phyloP scores from a whole-genome alignment of 2,329 filamentous ascomycete genomes.

The Ilyonectria destructans region DNA sequence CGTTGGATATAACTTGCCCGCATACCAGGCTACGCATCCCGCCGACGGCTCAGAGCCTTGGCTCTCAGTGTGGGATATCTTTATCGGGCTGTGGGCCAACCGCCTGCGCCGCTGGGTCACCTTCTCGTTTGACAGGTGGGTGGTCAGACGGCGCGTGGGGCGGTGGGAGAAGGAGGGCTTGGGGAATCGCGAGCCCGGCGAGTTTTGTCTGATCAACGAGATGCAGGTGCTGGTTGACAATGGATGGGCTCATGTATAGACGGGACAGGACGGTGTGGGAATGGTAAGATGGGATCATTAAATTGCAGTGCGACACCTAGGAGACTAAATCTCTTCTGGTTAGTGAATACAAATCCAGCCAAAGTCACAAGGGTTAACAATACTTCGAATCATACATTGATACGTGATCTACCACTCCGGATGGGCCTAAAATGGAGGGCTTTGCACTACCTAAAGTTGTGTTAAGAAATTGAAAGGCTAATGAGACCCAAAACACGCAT shows the following conservation, averaged over 20 bases:
- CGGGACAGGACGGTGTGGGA: neutral
- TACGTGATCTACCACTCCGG: too few relatives aligned
- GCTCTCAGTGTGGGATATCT: slow-evolving; percentile 64
- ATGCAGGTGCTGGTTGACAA: slow-evolving; percentile 73
- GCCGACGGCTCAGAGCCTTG: slow-evolving; percentile 56
- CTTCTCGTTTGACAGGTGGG: slow-evolving; percentile 50
- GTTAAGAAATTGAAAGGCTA: too few relatives aligned
- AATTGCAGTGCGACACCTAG: neutral
- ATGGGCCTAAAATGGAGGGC: too few relatives aligned
- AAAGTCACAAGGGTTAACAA: neutral
- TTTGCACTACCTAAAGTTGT: too few relatives aligned
- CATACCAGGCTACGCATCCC: slow-evolving; percentile 67
- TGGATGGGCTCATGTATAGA: slow-evolving; percentile 72
- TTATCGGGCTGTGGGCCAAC: slow-evolving; percentile 73
- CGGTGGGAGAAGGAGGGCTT: slow-evolving; percentile 57
- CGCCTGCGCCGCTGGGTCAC: slow-evolving; percentile 64
- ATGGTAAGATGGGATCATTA: neutral
- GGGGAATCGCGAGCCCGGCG: slow-evolving; percentile 61
- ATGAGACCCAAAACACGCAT: too few relatives aligned
- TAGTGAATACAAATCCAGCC: neutral
- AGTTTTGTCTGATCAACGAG: slow-evolving; percentile 72
- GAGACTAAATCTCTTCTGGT: neutral
- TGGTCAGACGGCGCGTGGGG: slow-evolving; percentile 57
- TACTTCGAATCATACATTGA: too few relatives aligned
- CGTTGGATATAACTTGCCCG: slow-evolving; percentile 73